Evolutionary conservation across 768 basidiomycete species (phyloP), one percentile per base, ranked within the genome.

Genomic region (Pleurotus salmoneostramineus): DNA sequence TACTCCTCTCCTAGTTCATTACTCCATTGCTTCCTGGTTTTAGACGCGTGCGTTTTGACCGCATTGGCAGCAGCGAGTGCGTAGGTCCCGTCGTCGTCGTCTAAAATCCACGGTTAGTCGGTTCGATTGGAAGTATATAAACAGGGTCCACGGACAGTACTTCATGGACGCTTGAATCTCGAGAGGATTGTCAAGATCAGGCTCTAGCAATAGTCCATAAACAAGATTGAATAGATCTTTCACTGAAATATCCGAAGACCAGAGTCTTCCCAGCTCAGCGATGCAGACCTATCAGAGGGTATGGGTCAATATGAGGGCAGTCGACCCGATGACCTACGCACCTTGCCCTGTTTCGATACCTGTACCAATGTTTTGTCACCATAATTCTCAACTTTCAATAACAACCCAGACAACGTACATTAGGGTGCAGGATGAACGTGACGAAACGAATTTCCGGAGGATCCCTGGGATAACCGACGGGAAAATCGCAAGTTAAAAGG

Each of bases 301-400:
- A 44, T 46, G n/a, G 37, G n/a, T 56, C 56, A 58, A 43, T 49
- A 58, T 27, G 4, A 52, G 11, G 10, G n/a, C n/a, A 51, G 5
- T 35, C 35, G n/a, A 10, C 12, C 21, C 10, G 8, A 17, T 10
- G 4, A 21, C 12, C 14, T 5, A 43, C 47, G 35, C 31, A 65
- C 66, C 52, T 70, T 70, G n/a, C 69, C 69, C 54, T 70, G 69
- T 32, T 70, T 70, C 2, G 69, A 70, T 5, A 70, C 68, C 69
- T 70, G 15, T 32, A 48, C 8, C 4, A 45, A 52, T 15, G 44
- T n/a, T 8, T 33, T n/a, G 21, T 17, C 7, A 27, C 31, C 36
- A 42, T 31, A 21, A 36, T 14, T 11, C 6, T 45, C 44, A 10
- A n/a, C 44, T 11, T 17, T 11, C 12, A 6, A 15, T 6, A 55